Conservation (phyloP, 805 yeast genomes). For the Hanseniaspora vineae region DNA sequence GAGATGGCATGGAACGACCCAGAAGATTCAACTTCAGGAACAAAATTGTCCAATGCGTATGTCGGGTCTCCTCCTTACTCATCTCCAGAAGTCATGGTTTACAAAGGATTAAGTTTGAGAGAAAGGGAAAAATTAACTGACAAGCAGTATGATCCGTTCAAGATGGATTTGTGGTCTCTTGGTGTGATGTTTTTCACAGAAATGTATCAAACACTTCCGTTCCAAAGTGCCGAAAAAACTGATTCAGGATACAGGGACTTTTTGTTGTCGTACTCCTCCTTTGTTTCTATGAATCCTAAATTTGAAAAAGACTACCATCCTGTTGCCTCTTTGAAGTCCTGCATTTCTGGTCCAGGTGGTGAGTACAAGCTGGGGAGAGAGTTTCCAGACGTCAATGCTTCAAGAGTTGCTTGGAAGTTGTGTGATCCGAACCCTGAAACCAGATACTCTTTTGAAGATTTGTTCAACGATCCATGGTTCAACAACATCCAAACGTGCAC, state of each 20-base stretch:
- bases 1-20: constrained; percentile 46
- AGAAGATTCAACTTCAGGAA: constrained; percentile 33
- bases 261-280: constrained; percentile 32
- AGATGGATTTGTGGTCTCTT: constrained; percentile 61
- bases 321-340: neutral
- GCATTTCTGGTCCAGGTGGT: constrained; percentile 44
- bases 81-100: constrained; percentile 60
- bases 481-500: constrained; percentile 44
- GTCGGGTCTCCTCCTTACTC: constrained; percentile 77
- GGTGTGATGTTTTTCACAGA: constrained; percentile 57
- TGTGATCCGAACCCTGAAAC: constrained; percentile 47
- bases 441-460: constrained; percentile 40
- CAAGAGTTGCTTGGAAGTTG: constrained; percentile 62
- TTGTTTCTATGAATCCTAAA: constrained; percentile 27
- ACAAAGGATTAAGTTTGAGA: constrained; percentile 13
- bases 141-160: constrained; percentile 45
- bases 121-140: constrained; percentile 23
- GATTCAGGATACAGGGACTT: constrained; percentile 47
- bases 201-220: constrained; percentile 47
- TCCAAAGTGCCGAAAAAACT: constrained; percentile 32
- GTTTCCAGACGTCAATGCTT: constrained; percentile 43
- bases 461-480: constrained; percentile 58
- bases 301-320: neutral
- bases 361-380: constrained; percentile 60
- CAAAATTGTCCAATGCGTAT: constrained; percentile 29